Evolutionary conservation across 768 basidiomycete genomes (phyloP), one percentile per base, ranked within the genome.

Genomic region (Mycena epipterygia): DNA sequence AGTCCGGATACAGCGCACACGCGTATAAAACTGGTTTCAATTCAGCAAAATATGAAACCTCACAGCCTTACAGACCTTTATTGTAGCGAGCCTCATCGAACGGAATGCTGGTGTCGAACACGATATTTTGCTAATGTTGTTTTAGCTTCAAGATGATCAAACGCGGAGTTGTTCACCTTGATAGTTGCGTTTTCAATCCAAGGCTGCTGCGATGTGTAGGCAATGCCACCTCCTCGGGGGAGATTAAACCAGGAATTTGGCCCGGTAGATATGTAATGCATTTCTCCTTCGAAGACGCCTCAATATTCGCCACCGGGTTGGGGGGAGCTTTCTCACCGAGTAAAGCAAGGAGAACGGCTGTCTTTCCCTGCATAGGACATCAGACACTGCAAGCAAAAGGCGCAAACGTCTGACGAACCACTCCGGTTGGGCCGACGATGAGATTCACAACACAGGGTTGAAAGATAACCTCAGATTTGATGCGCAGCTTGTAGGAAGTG

Each of bases 141-240:
- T n/a, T n/a, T n/a, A n/a, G n/a, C n/a, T n/a, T n/a, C n/a, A n/a
- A n/a, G n/a, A n/a, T n/a, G n/a, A n/a, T n/a, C n/a, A n/a, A n/a
- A n/a, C n/a, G n/a, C n/a, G n/a, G n/a, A n/a, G n/a, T n/a, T 49
- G 25, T 8, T 4, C 13, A 49, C 48, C 48, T 68, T 82, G 69
- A 89, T 87, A 0, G 87, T 89, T 68, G 88, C 88, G 59, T 89
- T 90, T 75, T 87, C 84, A 8, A 91, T 84, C 91, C 91, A 92
- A 4, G 88, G 84, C 73, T 90, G 89, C 76, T 92, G 90, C 5
- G 89, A 87, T 2, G 89, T 87, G 75, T 90, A 91, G 12, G 89
- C 87, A 14, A 92, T 84, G 14, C 90, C 90, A 1, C 84, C 85
- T 12, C 79, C 77, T 8, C 90, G 81, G 17, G 90, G 90, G 0